phyloP scores from a whole-genome alignment of 2,329 filamentous ascomycete genomes.

The Penicillium sp. region DNA sequence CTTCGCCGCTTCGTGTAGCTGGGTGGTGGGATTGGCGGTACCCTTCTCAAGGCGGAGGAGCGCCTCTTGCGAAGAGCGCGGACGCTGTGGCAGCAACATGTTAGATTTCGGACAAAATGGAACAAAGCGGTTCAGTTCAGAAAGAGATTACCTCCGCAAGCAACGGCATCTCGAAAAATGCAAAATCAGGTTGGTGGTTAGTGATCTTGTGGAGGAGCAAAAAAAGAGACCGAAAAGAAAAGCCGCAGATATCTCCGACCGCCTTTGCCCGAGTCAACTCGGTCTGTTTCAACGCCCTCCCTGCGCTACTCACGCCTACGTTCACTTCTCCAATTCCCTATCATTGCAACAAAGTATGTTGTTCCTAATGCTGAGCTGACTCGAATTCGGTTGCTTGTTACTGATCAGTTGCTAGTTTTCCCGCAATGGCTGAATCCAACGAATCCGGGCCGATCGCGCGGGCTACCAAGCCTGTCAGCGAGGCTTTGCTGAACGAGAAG shows the following conservation, averaged over 20 bases:
- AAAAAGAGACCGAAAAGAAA: constrained; percentile 25
- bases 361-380: neutral
- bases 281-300: constrained; percentile 19
- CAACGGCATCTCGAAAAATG: constrained; percentile 36
- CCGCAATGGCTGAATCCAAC: constrained; percentile 58
- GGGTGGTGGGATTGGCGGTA: constrained; percentile 38
- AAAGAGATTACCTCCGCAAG: constrained; percentile 37
- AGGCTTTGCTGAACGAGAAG: constrained; percentile 98
- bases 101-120: constrained; percentile 11
- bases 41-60: constrained; percentile 49
- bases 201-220: constrained; percentile 19
- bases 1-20: constrained; percentile 46
- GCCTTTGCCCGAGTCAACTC: constrained; percentile 37
- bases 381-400: constrained; percentile 15
- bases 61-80: constrained; percentile 46
- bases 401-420: constrained; percentile 16
- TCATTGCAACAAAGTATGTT: constrained; percentile 18
- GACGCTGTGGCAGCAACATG: constrained; percentile 31
- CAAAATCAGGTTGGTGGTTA: constrained; percentile 14
- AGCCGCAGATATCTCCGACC: constrained; percentile 41
- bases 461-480: constrained; percentile 80
- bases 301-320: constrained; percentile 23
- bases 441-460: constrained; percentile 64
- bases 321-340: constrained; percentile 20
- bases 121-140: neutral